phyloP scores from a whole-genome alignment of 2,329 filamentous ascomycete genomes.

The Zalaria sp. region DNA sequence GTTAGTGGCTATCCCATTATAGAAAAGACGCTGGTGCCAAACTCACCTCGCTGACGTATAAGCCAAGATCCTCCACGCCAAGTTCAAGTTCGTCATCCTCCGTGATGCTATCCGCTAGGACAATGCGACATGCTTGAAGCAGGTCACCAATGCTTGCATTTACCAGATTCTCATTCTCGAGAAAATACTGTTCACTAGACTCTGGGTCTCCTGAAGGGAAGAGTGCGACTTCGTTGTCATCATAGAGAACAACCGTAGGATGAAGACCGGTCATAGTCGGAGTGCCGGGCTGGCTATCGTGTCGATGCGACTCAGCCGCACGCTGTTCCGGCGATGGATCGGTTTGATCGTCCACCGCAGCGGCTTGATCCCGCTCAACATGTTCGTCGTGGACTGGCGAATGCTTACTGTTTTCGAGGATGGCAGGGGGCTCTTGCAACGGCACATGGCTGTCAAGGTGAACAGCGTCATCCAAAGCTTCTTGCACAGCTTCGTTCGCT shows the following conservation, averaged over 20 bases:
- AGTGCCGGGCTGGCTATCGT: conserved; percentile 14
- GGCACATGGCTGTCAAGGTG: too few species aligned
- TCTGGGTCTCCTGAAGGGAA: conserved; percentile 42
- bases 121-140: conserved; percentile 40
- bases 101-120: conserved; percentile 40
- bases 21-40: neutral
- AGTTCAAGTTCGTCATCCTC: conserved; percentile 44
- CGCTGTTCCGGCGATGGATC: neutral
- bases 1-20: conserved; percentile 5
- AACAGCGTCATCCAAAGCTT: too few species aligned
- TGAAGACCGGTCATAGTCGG: conserved; percentile 24
- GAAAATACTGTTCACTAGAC: conserved; percentile 40
- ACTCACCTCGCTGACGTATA: conserved; percentile 45
- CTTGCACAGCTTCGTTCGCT: too few species aligned
- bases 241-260: conserved; percentile 41
- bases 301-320: neutral
- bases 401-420: too few species aligned
- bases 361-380: neutral
- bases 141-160: conserved; percentile 38
- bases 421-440: too few species aligned
- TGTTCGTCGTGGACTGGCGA: neutral
- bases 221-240: conserved; percentile 40
- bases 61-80: conserved; percentile 38
- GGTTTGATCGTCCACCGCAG: neutral
- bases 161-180: conserved; percentile 41